Evolutionary conservation across 306 rosid species (phyloP), one percentile per base, ranked within the genome.

Genomic region (Datisca glomerata): DNA sequence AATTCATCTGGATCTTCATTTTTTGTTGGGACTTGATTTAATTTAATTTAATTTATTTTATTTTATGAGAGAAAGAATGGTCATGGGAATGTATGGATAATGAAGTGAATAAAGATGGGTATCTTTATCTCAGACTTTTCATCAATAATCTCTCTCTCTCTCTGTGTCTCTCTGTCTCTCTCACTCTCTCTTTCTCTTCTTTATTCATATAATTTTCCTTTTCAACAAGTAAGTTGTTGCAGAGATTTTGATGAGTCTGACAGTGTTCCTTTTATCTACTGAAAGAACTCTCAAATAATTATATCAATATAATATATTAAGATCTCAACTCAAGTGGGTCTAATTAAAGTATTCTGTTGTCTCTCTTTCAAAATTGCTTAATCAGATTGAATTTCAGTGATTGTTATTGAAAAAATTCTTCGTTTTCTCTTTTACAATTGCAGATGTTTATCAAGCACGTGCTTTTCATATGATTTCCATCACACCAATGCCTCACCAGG

Each of bases 171-270:
- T 1, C 22, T 41, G 15, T 12, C 35, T 49, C 20, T 71, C 73
- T 71, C 71, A 59, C 68, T 49, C 62, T 59, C 21, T 32, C 22
- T 51, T 45, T 56, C 49, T 44, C 24, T 31, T 34, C 23, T 57
- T 60, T 51, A 56, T 35, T 52, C 63, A 48, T 64, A 70, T 73
- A n/a, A n/a, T 55, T 63, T 34, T 50, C 67, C 52, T 61, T 78
- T 78, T 56, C 47, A 67, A 67, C 43, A 41, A 59, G 55, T 42
- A 68, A 52, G 58, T 18, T 61, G 73, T 79, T 74, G 89, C 89
- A 72, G 85, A 73, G 79, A 70, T 15, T 44, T 61, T 75, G n/a
- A n/a, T 61, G 81, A 66, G 93, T 71, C 79, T 72, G 94, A 82
- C 93, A 79, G 29, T 60, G 75, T 61, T 36, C 18, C 41, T 23